These are phyloP conservation scores for Cordyceps sp. DNA, from an alignment of 2,329 filamentous ascomycete species.

Conservation along the genomic window DNA sequence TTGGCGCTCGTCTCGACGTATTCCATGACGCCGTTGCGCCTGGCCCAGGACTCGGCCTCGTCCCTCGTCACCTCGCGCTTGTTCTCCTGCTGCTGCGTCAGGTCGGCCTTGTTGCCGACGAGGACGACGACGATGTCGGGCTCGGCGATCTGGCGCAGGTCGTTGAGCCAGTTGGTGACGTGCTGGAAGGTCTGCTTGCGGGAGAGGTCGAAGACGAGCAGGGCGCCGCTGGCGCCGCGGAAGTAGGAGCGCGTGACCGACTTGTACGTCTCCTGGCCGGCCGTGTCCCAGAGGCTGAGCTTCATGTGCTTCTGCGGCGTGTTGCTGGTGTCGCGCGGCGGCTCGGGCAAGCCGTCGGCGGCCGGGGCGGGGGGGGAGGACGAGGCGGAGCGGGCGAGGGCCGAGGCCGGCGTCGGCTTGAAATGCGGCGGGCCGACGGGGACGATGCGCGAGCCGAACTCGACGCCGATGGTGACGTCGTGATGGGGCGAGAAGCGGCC, in stretches of 20 bases:
- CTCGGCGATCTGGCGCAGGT: slow-evolving; percentile 87
- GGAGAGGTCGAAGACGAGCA: slow-evolving; percentile 92
- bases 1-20: slow-evolving; percentile 97
- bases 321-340: slow-evolving; percentile 23
- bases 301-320: slow-evolving; percentile 67
- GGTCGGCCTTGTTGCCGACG: slow-evolving; percentile 88
- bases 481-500: slow-evolving; percentile 87
- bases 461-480: slow-evolving; percentile 93
- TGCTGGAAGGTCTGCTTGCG: slow-evolving; percentile 72
- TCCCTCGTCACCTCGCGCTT: slow-evolving; percentile 63
- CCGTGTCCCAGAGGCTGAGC: slow-evolving; percentile 86
- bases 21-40: slow-evolving; percentile 67
- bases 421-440: slow-evolving; percentile 70
- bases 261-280: slow-evolving; percentile 95
- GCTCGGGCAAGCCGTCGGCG: slow-evolving; percentile 31
- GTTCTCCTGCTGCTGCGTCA: slow-evolving; percentile 42
- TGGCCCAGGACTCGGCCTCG: slow-evolving; percentile 85
- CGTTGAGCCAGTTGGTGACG: slow-evolving; percentile 84
- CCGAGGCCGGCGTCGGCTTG: too few relatives aligned
- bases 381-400: too few relatives aligned
- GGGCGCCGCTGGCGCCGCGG: slow-evolving; percentile 51
- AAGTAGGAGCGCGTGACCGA: slow-evolving; percentile 91
- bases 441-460: slow-evolving; percentile 87
- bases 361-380: slow-evolving; percentile 8
- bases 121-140: slow-evolving; percentile 88